A percentile compares a stretch with the other conserved stretches of the same genome.
These are phyloP conservation scores for Rhodotorula sp. DNA, from an alignment of 1,284 basidiomycete genomes.

Conservation along the genomic window DNA sequence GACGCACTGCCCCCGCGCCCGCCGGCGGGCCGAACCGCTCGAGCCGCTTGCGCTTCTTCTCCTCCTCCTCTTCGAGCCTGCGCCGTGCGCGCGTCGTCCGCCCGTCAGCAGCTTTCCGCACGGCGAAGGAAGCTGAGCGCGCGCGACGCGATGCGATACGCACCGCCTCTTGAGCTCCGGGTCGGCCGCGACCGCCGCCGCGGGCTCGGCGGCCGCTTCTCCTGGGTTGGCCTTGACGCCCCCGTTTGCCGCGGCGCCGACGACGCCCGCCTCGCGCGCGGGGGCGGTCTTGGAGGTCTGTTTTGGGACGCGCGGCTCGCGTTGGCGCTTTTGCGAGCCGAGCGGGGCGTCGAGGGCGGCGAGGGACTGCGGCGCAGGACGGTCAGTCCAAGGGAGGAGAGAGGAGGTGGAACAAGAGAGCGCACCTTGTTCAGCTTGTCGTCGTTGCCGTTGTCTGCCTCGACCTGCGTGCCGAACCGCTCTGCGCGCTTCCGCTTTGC, in stretches of 20 bases:
- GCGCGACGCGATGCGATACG: background rate
- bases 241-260: background rate
- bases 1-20: background rate
- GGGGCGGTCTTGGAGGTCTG: conserved; percentile 11
- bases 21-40: conserved; percentile 49
- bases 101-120: background rate
- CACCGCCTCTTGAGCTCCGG: conserved; percentile 30
- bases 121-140: too few species aligned
- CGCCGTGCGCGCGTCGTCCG: background rate
- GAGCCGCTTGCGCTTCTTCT: conserved; percentile 55
- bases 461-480: background rate
- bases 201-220: conserved; percentile 18
- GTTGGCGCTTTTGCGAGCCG: conserved; percentile 21
- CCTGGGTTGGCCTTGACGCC: background rate
- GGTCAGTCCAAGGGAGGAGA: background rate
- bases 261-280: conserved; percentile 2
- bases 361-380: conserved; percentile 18
- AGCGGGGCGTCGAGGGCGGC: conserved; percentile 30
- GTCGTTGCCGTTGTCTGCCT: background rate
- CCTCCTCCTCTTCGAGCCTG: conserved; percentile 49
- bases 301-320: conserved; percentile 1
- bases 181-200: conserved; percentile 23
- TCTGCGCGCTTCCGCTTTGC: background rate
- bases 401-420: background rate
- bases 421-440: conserved; percentile 34